These are phyloP conservation scores for Aspergillus pseudotamarii DNA, from an alignment of 2,329 filamentous ascomycete species.

Conservation along the genomic window DNA sequence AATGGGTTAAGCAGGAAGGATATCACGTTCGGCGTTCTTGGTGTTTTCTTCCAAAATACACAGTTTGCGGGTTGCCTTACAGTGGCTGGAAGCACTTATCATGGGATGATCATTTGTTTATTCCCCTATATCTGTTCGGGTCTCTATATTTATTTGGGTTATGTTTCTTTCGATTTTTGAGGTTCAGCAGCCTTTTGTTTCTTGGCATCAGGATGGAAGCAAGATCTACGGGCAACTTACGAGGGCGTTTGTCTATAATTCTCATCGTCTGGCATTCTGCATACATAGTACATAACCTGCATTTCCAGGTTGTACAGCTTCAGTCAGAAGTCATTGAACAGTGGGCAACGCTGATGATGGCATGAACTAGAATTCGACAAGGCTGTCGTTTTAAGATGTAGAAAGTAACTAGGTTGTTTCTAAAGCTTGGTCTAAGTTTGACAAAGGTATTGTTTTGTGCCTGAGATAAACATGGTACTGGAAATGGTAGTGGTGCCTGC, in stretches of 20 bases:
- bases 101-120: not conserved
- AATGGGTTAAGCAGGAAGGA: conserved; percentile 15
- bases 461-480: not conserved
- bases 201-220: not conserved
- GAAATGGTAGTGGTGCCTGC: not conserved
- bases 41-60: not conserved
- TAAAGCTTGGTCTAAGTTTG: not conserved
- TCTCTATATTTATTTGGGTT: not conserved
- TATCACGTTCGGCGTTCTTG: conserved; percentile 11
- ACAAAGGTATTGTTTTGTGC: not conserved
- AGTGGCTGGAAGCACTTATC: conserved; percentile 2
- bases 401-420: not conserved
- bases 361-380: not conserved
- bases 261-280: not conserved
- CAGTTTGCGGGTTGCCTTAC: not conserved
- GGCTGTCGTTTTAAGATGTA: not conserved
- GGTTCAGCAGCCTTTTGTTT: not conserved
- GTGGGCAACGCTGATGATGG: not conserved
- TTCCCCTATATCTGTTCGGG: conserved; percentile 1
- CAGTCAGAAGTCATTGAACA: not conserved
- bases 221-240: not conserved
- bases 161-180: not conserved
- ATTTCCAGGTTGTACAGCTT: not conserved
- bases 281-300: not conserved
- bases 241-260: not conserved